Evolutionary conservation across 805 yeast species (phyloP).

Genomic region (Starmerella asiatica): DNA sequence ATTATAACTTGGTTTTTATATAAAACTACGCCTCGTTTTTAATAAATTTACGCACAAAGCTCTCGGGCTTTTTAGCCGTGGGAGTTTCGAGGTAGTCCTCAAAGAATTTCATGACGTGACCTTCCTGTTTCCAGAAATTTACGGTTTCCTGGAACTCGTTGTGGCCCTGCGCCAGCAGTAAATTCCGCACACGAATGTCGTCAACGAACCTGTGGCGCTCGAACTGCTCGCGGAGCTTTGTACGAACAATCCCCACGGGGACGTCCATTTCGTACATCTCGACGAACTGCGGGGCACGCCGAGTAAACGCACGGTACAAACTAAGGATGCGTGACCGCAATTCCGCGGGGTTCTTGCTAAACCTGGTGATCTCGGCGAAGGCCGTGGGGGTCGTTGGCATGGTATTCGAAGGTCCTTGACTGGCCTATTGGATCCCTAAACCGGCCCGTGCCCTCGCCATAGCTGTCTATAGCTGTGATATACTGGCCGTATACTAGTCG

Average conservation of each 20-base stretch:
- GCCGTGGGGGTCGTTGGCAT: constrained; percentile 66
- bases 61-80: constrained; percentile 39
- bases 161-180: constrained; percentile 66
- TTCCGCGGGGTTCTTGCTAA: constrained; percentile 46
- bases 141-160: constrained; percentile 82
- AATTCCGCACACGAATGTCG: constrained; percentile 52
- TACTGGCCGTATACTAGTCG: too few relatives aligned
- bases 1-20: background rate
- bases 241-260: constrained; percentile 65
- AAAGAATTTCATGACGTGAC: constrained; percentile 72
- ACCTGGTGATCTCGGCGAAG: constrained; percentile 68
- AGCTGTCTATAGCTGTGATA: too few relatives aligned
- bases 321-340: constrained; percentile 50
- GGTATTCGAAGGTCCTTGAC: too few relatives aligned
- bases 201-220: constrained; percentile 69
- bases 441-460: too few relatives aligned
- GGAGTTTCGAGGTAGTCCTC: constrained; percentile 49
- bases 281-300: constrained; percentile 30
- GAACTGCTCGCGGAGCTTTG: constrained; percentile 78
- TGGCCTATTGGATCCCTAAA: too few relatives aligned
- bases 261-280: constrained; percentile 36
- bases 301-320: constrained; percentile 58
- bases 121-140: constrained; percentile 82
- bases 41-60: constrained; percentile 56
- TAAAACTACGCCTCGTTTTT: constrained; percentile 21